phyloP scores from a whole-genome alignment of 2,329 filamentous ascomycete genomes.

The Sphaceloma murrayae region DNA sequence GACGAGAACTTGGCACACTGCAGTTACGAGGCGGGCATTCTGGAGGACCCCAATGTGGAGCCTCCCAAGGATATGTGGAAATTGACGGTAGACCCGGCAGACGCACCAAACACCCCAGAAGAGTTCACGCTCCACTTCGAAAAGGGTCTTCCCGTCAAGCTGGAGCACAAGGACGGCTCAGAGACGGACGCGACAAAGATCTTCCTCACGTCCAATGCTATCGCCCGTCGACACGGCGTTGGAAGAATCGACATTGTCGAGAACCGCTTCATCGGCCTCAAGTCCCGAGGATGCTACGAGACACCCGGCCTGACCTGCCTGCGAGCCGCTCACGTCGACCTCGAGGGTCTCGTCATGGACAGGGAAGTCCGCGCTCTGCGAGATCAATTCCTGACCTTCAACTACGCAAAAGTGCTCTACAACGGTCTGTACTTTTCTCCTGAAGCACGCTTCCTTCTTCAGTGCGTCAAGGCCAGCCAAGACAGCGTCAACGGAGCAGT shows the following conservation, averaged over 20 bases:
- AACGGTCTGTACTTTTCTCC: slow-evolving; percentile 62
- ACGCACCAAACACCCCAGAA: slow-evolving; percentile 60
- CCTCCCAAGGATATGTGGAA: slow-evolving; percentile 76
- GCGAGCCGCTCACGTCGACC: slow-evolving; percentile 49
- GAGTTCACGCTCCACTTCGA: slow-evolving; percentile 64
- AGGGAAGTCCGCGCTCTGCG: slow-evolving; percentile 58
- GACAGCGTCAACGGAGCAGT: slow-evolving; percentile 54
- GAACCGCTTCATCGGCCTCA: slow-evolving; percentile 70
- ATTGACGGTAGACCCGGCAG: slow-evolving; percentile 53
- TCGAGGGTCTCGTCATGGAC: slow-evolving; percentile 59
- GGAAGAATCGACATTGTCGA: slow-evolving; percentile 78
- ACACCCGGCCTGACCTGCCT: slow-evolving; percentile 50
- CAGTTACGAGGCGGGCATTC: slow-evolving; percentile 68
- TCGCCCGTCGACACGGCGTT: slow-evolving; percentile 63
- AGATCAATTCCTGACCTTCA: slow-evolving; percentile 60
- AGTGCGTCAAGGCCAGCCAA: slow-evolving; percentile 51
- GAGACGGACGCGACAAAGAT: slow-evolving; percentile 64
- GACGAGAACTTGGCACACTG: slow-evolving; percentile 67
- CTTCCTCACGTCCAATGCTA: slow-evolving; percentile 61
- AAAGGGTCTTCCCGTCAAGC: slow-evolving; percentile 63
- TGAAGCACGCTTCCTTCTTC: slow-evolving; percentile 62
- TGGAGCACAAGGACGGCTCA: slow-evolving; percentile 46
- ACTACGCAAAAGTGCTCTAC: slow-evolving; percentile 50
- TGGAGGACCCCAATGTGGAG: slow-evolving; percentile 56
- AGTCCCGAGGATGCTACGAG: slow-evolving; percentile 75